A percentile compares a stretch with the other conserved stretches of the same genome.
Evolutionary conservation across 495 filamentous ascomycete genomes (phyloP).

Genomic region (Lasiosphaeria ovina): DNA sequence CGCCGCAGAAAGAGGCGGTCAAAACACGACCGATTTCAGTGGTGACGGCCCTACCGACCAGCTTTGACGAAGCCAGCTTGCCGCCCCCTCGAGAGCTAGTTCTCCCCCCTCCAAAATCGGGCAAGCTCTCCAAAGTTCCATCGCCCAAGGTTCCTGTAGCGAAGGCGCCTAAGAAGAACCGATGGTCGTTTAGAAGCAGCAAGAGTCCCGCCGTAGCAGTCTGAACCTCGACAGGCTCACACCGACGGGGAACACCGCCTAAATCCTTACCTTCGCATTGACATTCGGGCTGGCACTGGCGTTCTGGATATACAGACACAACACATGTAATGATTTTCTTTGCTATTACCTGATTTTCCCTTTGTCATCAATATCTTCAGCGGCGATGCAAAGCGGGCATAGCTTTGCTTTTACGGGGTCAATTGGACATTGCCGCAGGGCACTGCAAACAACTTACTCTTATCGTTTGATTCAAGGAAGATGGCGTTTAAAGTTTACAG

Average conservation of each 20-base stretch:
- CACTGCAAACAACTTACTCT: background rate
- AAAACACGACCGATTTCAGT: constrained; percentile 10
- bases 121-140: constrained; percentile 28
- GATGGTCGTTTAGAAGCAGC: constrained; percentile 26
- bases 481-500: constrained; percentile 9
- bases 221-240: constrained; percentile 6
- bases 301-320: too few relatives aligned
- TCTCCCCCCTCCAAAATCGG: constrained; percentile 15
- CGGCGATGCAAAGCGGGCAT: background rate
- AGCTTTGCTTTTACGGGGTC: background rate
- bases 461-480: constrained; percentile 1
- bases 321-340: too few relatives aligned
- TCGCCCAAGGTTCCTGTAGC: constrained; percentile 8
- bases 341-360: too few relatives aligned
- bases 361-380: too few relatives aligned
- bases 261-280: background rate
- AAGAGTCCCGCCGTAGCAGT: constrained; percentile 23
- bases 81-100: constrained; percentile 14
- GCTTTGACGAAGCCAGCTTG: constrained; percentile 20
- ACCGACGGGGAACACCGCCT: background rate
- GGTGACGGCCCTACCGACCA: constrained; percentile 16
- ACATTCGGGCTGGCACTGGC: too few relatives aligned
- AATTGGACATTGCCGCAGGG: background rate
- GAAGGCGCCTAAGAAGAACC: constrained; percentile 20
- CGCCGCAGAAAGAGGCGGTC: constrained; percentile 5